A percentile compares a stretch with the other conserved stretches of the same genome.
These are phyloP conservation scores for Symbiodinium natans DNA, from an alignment of 73 alveolate species.

Conservation along the genomic window DNA sequence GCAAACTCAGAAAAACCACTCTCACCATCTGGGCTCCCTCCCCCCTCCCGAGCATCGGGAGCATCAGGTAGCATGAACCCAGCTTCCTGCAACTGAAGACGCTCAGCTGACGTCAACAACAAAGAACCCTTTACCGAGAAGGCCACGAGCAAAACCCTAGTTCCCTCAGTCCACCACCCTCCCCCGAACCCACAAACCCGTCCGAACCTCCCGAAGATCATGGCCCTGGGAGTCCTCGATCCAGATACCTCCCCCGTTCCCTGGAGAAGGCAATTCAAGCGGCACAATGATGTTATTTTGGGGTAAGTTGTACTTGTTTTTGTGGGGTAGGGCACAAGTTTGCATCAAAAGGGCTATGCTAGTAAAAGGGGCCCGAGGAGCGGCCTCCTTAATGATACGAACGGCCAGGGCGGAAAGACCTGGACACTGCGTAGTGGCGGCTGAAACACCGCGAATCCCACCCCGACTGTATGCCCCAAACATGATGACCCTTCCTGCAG, in stretches of 20 bases:
- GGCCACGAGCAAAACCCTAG: background rate
- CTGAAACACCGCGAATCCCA: background rate
- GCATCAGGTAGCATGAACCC: background rate
- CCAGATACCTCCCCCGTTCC: background rate
- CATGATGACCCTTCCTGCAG: background rate
- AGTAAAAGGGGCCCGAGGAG: background rate
- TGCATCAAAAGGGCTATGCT: background rate
- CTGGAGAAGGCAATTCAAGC: background rate
- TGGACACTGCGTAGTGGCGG: background rate
- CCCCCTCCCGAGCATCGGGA: slow-evolving; percentile 13
- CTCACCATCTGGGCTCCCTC: background rate
- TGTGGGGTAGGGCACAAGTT: background rate
- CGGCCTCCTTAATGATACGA: background rate
- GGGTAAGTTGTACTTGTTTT: background rate
- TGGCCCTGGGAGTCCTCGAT: background rate
- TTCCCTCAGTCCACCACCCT: background rate
- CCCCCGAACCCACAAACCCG: background rate
- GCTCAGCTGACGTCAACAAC: background rate
- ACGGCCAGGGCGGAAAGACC: background rate
- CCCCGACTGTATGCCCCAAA: background rate
- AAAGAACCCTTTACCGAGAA: background rate
- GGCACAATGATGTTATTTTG: background rate
- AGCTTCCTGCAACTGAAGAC: background rate
- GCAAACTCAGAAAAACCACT: background rate
- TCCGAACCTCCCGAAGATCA: background rate